Base-by-base conservation (phyloP, 768 basidiomycete genomes). In the Nidularia pulvinata region DNA sequence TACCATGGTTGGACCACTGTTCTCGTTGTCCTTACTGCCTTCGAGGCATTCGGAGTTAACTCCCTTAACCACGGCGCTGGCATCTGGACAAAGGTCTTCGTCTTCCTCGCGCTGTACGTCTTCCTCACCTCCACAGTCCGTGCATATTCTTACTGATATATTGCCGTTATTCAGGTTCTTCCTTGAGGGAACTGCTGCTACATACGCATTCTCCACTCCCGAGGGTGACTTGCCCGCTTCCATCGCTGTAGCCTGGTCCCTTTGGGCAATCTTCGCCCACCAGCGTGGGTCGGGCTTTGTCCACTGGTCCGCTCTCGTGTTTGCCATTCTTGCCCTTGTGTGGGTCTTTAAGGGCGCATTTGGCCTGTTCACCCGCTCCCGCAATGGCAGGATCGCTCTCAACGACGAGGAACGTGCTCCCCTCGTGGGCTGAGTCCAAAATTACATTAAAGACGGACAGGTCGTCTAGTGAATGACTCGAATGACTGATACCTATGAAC, bases 201-300 rank as follows among this genome's bases (percentile, higher is more conserved):
- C 93, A 2, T 99, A 99, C 68, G 92, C 95, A 36, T 96, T 96
- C 80, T 89, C 91, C 19, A 85, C 87, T 10, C 73, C 83, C 1
- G 91, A 95, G 67, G 96, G 96, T 53, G 97, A 98, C 65, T 80
- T 98, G 25, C 92, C 95, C 3, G 97, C 92, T 2, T 88, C 93
- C 22, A 82, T 95, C 59, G 94, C 91, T 56, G 93, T 98, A 65
- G 84, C 87, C 42, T 96, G 91, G 90, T 86, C 90, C n/a, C 79
- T 99, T 33, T 95, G 89, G 73, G 95, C 91, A 44, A 94, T 98
- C 74, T 98, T 91, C 63, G 85, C 80, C 30, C 83, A 91, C 64
- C 86, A 95, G 70, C 73, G 56, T 30, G 70, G 75, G 36, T 79
- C 81, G 53, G 78, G 74, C 48, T 95, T 98, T 73, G 85, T 98